These are phyloP conservation scores for barrel medic (Medicago truncatula) DNA, from an alignment of 306 rosid species.

Conservation along the genomic window MtrunA17r5.0-ANR NC_053044.1:39725501-39726000, in stretches of 20 bases:
- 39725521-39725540: no score
- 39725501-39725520: no score
- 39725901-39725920: background rate
- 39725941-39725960: conserved; percentile 1
- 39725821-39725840: conserved; percentile 82
- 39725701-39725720: background rate
- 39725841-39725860: conserved; percentile 61
- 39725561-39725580: background rate
- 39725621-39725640: conserved; percentile 91
- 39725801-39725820: conserved; percentile 68
- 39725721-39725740: background rate
- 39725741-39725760: conserved; percentile 14
- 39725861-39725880: conserved; percentile 22
- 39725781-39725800: conserved; percentile 84
- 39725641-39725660: conserved; percentile 68
- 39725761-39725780: conserved; percentile 67
- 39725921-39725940: background rate
- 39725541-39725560: background rate
- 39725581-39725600: conserved; percentile 75
- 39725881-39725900: conserved; percentile 34
- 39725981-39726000: background rate
- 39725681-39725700: conserved; percentile 88
- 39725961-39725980: conserved; percentile 6
- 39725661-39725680: conserved; percentile 77
- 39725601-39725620: conserved; percentile 83